These are phyloP conservation scores for Penicillium oxalicum DNA, from an alignment of 2,329 filamentous ascomycete species.

Conservation along the genomic window DNA sequence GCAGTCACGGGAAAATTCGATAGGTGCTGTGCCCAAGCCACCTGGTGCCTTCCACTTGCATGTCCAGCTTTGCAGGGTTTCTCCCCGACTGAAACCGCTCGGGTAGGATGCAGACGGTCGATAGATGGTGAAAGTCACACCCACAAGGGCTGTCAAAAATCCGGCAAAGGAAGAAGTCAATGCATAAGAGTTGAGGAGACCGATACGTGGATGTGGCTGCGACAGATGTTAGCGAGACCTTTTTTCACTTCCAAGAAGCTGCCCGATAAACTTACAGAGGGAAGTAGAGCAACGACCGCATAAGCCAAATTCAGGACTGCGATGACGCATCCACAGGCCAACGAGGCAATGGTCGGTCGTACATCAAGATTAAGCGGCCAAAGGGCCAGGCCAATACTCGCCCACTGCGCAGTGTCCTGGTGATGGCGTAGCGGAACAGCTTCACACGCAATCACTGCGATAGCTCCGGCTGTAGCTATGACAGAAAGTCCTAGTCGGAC, in stretches of 20 bases:
- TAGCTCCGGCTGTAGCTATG: constrained; percentile 25
- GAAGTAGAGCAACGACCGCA: constrained; percentile 27
- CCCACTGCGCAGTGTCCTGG: constrained; percentile 31
- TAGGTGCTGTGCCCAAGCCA: constrained; percentile 21
- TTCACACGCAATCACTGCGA: constrained; percentile 33
- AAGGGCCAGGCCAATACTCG: constrained; percentile 30
- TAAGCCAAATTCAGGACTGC: constrained; percentile 29
- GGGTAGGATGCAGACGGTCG: constrained; percentile 26
- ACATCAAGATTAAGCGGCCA: constrained; percentile 41
- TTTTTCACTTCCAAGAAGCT: not conserved
- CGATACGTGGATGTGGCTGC: constrained; percentile 34
- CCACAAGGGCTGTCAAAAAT: constrained; percentile 30
- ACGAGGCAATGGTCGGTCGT: constrained; percentile 33
- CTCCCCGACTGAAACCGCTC: constrained; percentile 25
- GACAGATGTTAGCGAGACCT: not conserved
- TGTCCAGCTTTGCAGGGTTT: constrained; percentile 39
- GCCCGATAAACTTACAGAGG: constrained; percentile 28
- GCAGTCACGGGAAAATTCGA: constrained; percentile 36
- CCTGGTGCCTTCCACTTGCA: constrained; percentile 33
- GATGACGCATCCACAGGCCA: constrained; percentile 36
- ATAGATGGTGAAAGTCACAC: constrained; percentile 31
- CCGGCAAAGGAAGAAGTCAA: constrained; percentile 31
- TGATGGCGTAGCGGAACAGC: constrained; percentile 37
- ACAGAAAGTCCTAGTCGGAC: constrained; percentile 30
- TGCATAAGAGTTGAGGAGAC: constrained; percentile 29